Evolutionary conservation across 257 asterid genomes (phyloP).

Genomic region (Fraxinus anomala): DNA sequence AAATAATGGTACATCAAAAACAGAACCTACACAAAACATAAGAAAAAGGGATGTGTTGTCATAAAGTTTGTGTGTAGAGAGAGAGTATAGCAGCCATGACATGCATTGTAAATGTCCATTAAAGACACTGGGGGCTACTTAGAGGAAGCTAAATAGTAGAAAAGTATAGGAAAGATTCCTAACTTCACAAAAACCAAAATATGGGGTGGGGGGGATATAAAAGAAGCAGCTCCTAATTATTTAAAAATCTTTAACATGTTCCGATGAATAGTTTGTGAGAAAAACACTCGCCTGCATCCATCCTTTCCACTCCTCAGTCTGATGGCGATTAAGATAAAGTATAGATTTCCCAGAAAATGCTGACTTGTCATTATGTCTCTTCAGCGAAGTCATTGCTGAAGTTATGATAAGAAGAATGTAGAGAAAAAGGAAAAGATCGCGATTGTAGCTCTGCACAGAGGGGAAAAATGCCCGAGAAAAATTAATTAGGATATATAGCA

Average conservation of each 20-base stretch:
- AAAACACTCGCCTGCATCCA: conserved; percentile 85
- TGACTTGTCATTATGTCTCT: conserved; percentile 86
- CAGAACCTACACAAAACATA: conserved; percentile 61
- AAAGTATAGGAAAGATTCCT: conserved; percentile 13
- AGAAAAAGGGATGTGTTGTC: conserved; percentile 6
- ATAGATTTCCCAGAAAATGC: conserved; percentile 78
- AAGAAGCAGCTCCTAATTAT: background rate
- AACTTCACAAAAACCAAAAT: conserved; percentile 4
- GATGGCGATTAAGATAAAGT: conserved; percentile 91
- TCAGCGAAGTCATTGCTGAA: conserved; percentile 84
- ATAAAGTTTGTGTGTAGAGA: no score
- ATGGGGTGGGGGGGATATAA: background rate
- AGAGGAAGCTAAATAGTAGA: conserved; percentile 1
- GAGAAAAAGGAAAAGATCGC: conserved; percentile 85
- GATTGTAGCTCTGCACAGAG: conserved; percentile 81
- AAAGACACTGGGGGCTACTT: conserved; percentile 7
- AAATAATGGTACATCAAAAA: conserved; percentile 96
- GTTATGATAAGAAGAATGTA: conserved; percentile 79
- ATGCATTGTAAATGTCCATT: conserved; percentile 3
- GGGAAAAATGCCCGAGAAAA: conserved; percentile 25
- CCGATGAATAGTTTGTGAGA: background rate
- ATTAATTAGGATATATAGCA: conserved; percentile 24
- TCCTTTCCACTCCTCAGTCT: conserved; percentile 98
- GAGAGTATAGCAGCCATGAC: background rate
- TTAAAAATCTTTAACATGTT: background rate